Conservation (phyloP, 2,329 filamentous ascomycete species). For the Fusarium fujikuroi region DNA sequence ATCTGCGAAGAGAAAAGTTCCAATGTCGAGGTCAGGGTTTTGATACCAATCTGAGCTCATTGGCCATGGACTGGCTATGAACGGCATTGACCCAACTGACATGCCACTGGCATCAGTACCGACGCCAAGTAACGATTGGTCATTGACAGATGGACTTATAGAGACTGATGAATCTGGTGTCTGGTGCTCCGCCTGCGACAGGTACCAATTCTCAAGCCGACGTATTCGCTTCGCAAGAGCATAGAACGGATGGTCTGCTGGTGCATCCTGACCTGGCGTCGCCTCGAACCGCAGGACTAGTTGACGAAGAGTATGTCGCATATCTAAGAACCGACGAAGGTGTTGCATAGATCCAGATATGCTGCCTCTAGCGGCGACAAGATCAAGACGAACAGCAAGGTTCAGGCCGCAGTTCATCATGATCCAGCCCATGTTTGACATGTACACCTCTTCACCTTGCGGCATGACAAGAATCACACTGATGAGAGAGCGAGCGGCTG, state of each 20-base stretch:
- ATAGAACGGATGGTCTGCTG: constrained; percentile 37
- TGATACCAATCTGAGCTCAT: constrained; percentile 8
- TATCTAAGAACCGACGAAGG: constrained; percentile 43
- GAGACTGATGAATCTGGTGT: neutral
- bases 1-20: constrained; percentile 33
- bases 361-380: constrained; percentile 35
- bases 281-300: constrained; percentile 42
- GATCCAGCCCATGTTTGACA: constrained; percentile 49
- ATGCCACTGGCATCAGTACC: neutral
- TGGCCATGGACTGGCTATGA: neutral
- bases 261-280: constrained; percentile 1
- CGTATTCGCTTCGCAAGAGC: constrained; percentile 30
- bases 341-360: constrained; percentile 37
- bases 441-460: constrained; percentile 38
- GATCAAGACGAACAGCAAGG: constrained; percentile 44
- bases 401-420: constrained; percentile 47
- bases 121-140: neutral
- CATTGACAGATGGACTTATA: neutral
- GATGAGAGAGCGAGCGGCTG: constrained; percentile 40
- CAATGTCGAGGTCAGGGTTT: constrained; percentile 13
- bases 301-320: constrained; percentile 44
- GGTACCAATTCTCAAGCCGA: constrained; percentile 36
- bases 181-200: neutral
- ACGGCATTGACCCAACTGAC: neutral
- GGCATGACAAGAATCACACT: constrained; percentile 40